Percentiles rank a stretch among this genome's conserved stretches.
These are phyloP conservation scores for Helenozyma rhizophorensis DNA, from an alignment of 805 yeast genomes.

Conservation along the genomic window DNA sequence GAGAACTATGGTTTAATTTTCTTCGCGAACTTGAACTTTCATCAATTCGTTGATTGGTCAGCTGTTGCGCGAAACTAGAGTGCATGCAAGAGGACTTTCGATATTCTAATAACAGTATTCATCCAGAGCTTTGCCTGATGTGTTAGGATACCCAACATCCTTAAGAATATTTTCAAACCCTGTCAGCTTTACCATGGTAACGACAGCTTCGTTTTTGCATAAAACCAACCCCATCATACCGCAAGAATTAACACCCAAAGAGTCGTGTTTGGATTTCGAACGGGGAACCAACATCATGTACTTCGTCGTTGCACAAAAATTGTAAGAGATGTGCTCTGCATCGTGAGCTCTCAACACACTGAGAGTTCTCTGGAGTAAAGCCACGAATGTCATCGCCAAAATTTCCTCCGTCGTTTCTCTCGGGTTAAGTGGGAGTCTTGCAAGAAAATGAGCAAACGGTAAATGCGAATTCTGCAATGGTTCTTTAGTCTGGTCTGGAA, in stretches of 20 bases:
- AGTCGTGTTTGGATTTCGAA: conserved; percentile 46
- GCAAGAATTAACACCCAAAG: conserved; percentile 69
- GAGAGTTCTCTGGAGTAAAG: conserved; percentile 66
- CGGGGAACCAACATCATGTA: conserved; percentile 92
- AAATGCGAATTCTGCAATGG: conserved; percentile 60
- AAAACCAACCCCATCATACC: conserved; percentile 77
- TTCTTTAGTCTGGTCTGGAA: conserved; percentile 50
- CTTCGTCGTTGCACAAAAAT: conserved; percentile 72
- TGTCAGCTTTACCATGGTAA: conserved; percentile 41
- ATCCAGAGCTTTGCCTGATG: conserved; percentile 51
- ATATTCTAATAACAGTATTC: conserved; percentile 66
- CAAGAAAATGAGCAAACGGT: conserved; percentile 78
- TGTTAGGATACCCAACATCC: conserved; percentile 64
- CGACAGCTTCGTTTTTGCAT: conserved; percentile 62
- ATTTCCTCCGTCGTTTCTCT: conserved; percentile 46
- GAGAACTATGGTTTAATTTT: conserved; percentile 2
- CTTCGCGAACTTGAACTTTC: not conserved
- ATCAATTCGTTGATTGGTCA: conserved; percentile 1
- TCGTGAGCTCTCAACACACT: conserved; percentile 57
- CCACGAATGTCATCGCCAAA: conserved; percentile 65
- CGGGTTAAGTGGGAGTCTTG: conserved; percentile 50
- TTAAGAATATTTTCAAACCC: conserved; percentile 52
- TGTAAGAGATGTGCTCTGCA: conserved; percentile 58
- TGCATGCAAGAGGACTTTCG: too few species aligned
- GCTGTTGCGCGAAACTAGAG: not conserved